Conservation (phyloP, 306 rosid genomes). For the Crotalaria pallida region DNA sequence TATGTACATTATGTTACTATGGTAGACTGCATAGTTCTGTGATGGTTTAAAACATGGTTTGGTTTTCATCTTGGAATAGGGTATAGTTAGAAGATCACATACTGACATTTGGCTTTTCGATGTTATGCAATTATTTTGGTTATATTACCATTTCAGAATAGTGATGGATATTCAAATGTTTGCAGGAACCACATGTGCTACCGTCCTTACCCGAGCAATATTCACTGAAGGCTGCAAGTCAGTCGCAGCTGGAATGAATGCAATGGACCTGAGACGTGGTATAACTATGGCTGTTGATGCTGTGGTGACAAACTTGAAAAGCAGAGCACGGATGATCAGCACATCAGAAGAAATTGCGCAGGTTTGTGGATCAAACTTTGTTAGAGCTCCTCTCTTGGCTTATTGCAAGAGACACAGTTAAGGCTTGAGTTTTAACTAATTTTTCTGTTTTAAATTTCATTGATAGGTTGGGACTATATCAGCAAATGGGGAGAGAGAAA, state of each 20-base stretch:
- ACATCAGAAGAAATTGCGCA: constrained; percentile 96
- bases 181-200: constrained; percentile 94
- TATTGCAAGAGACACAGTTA: neutral
- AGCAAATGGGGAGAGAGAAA: constrained; percentile 90
- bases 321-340: constrained; percentile 92
- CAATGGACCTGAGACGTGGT: constrained; percentile 95
- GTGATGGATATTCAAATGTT: constrained; percentile 1
- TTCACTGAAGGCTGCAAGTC: constrained; percentile 94
- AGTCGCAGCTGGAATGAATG: constrained; percentile 97
- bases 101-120: neutral
- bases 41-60: neutral
- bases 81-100: neutral
- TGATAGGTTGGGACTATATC: constrained; percentile 92
- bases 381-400: neutral
- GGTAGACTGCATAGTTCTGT: neutral
- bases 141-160: neutral
- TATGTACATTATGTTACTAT: neutral
- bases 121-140: neutral
- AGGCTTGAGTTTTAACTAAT: neutral
- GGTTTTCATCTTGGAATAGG: neutral
- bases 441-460: neutral
- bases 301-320: constrained; percentile 84
- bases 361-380: constrained; percentile 37
- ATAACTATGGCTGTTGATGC: constrained; percentile 84
- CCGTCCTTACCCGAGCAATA: constrained; percentile 83